Evolutionary conservation across 768 basidiomycete genomes (phyloP), one percentile per base, ranked within the genome.

Genomic region (Suillus lakei): DNA sequence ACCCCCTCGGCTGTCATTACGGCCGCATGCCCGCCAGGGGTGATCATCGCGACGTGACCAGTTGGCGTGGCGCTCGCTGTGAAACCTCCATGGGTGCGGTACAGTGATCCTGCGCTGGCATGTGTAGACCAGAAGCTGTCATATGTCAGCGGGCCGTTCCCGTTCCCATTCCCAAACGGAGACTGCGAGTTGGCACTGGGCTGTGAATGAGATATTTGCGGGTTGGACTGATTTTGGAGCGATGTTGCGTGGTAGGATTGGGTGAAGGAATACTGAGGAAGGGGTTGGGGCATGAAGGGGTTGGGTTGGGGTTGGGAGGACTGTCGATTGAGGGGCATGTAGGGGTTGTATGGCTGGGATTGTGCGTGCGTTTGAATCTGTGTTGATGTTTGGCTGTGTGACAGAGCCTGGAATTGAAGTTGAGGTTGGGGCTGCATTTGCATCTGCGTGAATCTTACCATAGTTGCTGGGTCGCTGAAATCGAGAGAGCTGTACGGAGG

Each of bases 101-200:
- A 76, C 13, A 76, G 70, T 1, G 76, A 67, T 3, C 75, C 74
- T 4, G 74, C 68, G 0, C 77, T 72, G 23, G 83, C 75, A 65
- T 87, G 85, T 8, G 85, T 80, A 2, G 87, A 86, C 88, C 86
- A 89, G 69, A 88, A 89, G 0, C 85, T 85, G 70, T 88, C 88
- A 68, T 88, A 88, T 3, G 87, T 86, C 51, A 87, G 75, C 13
- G 73, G n/a, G 66, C 48, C 18, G 66, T 68, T 59, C 26, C 58
- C 58, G 21, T 28, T 59, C 15, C 38, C 56, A 28, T 41, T 26
- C 72, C 61, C 65, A 76, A 77, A 53, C 68, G 71, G 63, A 70
- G 73, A 63, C 74, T 74, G 72, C 58, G 48, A 34, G 43, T n/a
- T 64, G 16, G 61, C 6, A 43, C 32, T 36, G 32, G 58, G 21